Evolutionary conservation across 352 stramenopile genomes (phyloP), one percentile per base, ranked within the genome.

Genomic region (Pythium aphanidermatum): DNA sequence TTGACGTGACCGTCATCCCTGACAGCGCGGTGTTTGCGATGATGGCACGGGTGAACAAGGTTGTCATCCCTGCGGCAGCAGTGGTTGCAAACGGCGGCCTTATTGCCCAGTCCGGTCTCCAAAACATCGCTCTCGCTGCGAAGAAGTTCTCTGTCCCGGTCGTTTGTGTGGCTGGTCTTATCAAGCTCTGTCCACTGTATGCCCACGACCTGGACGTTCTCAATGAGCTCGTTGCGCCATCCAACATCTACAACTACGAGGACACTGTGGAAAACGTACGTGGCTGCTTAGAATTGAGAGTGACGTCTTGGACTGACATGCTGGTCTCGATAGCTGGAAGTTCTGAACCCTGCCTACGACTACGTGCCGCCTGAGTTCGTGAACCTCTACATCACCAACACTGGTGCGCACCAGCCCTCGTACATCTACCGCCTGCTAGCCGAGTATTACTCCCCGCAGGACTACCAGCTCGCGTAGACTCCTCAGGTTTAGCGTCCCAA

Each of bases 371-470:
- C 96, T 13, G 87, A 98, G 60, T 89, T 96, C 26, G 95, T 99
- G 40, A 96, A 92, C 55, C 66, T 99, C 28, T 98, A 97, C 63
- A 95, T 99, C 37, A 99, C 96, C 29, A 98, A 99, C 68, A 97
- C 96, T 4, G 96, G 96, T 30, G 92, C 90, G n/a, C 95, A 99
- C 58, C 95, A 98, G 66, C 95, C 96, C 19, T 98, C 90, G 33
- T 99, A 99, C 67, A 97, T 99, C 48, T 99, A 99, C 66, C 82
- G 96, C 37, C 68, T 99, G 51, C 72, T 99, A n/a, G 86, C 91
- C 20, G 96, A 99, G 65, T 98, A 98, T 59, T 99, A 99, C 73
- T 96, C 97, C 57, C 90, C 78, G 34, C 92, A 99, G 56, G 96
- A 98, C 74, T 97, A 94, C 57, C 77, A 91, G 58, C 67, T 94